Conservation (phyloP, 2,329 filamentous ascomycete genomes). For the Madurella fahalii region DNA sequence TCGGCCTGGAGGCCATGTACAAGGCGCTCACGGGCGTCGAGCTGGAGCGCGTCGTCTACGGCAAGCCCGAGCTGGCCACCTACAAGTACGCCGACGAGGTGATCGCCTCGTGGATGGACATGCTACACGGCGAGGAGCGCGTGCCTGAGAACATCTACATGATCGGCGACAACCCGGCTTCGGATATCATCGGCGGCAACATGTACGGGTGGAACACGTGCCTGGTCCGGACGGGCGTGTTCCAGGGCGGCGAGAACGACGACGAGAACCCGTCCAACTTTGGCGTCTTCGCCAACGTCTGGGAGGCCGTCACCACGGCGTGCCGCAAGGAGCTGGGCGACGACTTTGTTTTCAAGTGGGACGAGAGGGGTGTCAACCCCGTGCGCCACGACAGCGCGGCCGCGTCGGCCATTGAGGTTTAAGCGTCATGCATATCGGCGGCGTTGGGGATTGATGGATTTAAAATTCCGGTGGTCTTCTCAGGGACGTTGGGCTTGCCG, state of each 20-base stretch:
- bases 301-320: slow-evolving; percentile 65
- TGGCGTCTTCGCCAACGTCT: slow-evolving; percentile 69
- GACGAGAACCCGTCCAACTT: slow-evolving; percentile 73
- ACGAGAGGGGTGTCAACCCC: slow-evolving; percentile 63
- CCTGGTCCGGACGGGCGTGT: slow-evolving; percentile 72
- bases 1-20: slow-evolving; percentile 70
- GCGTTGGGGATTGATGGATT: neutral
- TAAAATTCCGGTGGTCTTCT: neutral
- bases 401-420: slow-evolving; percentile 21
- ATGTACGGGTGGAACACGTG: slow-evolving; percentile 82
- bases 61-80: slow-evolving; percentile 70
- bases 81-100: slow-evolving; percentile 77
- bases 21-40: slow-evolving; percentile 64
- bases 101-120: slow-evolving; percentile 69
- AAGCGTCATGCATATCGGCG: neutral
- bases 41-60: slow-evolving; percentile 71
- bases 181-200: slow-evolving; percentile 72
- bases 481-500: neutral
- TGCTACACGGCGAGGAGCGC: slow-evolving; percentile 67
- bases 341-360: slow-evolving; percentile 71
- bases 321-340: slow-evolving; percentile 66
- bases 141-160: slow-evolving; percentile 70
- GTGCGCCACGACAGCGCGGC: slow-evolving; percentile 16
- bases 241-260: slow-evolving; percentile 72
- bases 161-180: slow-evolving; percentile 71